These are phyloP conservation scores for Amylocystis lapponica DNA, from an alignment of 768 basidiomycete species.

Conservation along the genomic window DNA sequence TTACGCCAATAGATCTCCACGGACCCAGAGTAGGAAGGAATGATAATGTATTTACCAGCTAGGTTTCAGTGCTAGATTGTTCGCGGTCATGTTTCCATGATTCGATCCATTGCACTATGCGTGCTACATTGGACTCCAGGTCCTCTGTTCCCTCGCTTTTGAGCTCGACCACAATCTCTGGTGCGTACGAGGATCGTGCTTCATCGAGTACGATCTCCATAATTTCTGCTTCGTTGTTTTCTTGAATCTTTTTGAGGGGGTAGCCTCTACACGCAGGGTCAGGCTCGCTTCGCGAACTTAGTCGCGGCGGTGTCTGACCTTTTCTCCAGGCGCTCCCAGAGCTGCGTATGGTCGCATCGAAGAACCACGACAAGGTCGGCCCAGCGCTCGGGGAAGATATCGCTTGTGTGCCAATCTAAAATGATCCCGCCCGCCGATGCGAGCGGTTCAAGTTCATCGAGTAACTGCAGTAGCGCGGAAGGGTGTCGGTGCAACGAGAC, in stretches of 20 bases:
- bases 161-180: constrained; percentile 85
- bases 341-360: constrained; percentile 75
- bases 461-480: constrained; percentile 42
- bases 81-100: constrained; percentile 48
- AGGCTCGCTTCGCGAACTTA: too few relatives aligned
- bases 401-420: constrained; percentile 94
- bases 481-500: background rate
- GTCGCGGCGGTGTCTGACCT: constrained; percentile 48
- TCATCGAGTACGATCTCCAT: constrained; percentile 91
- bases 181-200: constrained; percentile 77
- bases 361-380: constrained; percentile 91
- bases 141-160: constrained; percentile 72
- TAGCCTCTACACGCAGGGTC: constrained; percentile 60
- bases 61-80: constrained; percentile 1
- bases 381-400: constrained; percentile 94
- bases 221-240: constrained; percentile 98
- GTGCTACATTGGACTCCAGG: constrained; percentile 79
- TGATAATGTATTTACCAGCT: background rate
- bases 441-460: constrained; percentile 82
- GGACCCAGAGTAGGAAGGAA: background rate
- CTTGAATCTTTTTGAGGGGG: constrained; percentile 88
- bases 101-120: constrained; percentile 85
- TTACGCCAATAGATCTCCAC: background rate
- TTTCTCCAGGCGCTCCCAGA: constrained; percentile 90
- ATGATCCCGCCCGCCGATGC: constrained; percentile 69